A percentile compares a stretch with the other conserved stretches of the same genome.
These are phyloP conservation scores for Xylaria flabelliformis DNA, from an alignment of 495 filamentous ascomycete species.

Conservation along the genomic window DNA sequence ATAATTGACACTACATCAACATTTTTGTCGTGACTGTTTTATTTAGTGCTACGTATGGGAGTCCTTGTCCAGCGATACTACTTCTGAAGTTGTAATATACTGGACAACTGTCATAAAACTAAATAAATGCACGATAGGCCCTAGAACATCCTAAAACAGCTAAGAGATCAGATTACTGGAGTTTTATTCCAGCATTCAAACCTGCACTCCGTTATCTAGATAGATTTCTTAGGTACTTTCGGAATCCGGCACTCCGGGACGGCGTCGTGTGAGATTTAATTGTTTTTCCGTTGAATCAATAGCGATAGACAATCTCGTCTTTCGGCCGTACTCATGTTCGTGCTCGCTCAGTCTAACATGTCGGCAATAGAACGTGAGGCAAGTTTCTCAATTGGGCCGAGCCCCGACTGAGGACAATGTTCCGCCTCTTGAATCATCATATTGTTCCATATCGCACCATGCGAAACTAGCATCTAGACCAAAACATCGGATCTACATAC, in stretches of 20 bases:
- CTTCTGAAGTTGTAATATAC: not conserved
- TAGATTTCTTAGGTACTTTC: not conserved
- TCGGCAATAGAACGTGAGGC: not conserved
- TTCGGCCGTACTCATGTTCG: not conserved
- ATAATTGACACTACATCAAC: not conserved
- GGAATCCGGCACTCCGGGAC: not conserved
- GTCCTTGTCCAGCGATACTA: not conserved
- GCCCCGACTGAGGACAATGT: constrained; percentile 6
- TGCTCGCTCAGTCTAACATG: not conserved
- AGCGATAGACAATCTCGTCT: not conserved
- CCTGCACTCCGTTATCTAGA: not conserved
- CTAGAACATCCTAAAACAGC: not conserved
- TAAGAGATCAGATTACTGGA: not conserved
- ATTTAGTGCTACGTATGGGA: not conserved
- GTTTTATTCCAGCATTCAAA: not conserved
- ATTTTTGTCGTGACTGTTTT: not conserved
- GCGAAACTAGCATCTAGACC: not conserved
- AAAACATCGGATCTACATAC: not conserved
- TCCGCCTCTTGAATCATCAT: not conserved
- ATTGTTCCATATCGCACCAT: constrained; percentile 5
- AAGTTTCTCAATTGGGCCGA: constrained; percentile 15
- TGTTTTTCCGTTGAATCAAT: not conserved
- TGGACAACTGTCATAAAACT: no score
- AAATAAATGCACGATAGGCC: not conserved
- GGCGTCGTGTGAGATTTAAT: not conserved